Base-by-base conservation (phyloP, 2,329 filamentous ascomycete species). In the Dactylellina sp. region DNA sequence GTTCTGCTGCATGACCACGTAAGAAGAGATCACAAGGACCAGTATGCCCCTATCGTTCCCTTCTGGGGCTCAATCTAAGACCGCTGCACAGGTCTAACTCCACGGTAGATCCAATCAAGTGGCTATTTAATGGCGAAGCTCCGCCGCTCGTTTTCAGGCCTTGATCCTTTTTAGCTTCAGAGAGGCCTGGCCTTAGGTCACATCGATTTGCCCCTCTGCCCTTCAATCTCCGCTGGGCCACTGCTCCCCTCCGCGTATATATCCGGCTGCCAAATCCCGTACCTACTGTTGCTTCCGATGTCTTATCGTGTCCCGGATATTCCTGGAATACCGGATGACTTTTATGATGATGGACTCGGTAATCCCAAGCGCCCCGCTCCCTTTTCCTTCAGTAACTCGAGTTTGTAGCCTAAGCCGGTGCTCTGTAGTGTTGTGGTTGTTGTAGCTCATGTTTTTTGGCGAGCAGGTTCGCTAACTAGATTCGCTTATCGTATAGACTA, bases 1-100 rank as follows among this genome's bases (percentile, higher is more conserved):
- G 16, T 28, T 25, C n/a, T 44, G 53, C 53, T 57, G 53, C 53
- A 44, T 12, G 53, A 28, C 37, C 37, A 44, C 53, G 37, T 44
- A 44, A 18, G 32, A 11, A 24, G 5, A 44, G 53, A 57, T 57
- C 53, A 57, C 53, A 32, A 28, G 53, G 35, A 40, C 35, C 9
- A 24, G 2, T 3, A 4, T 1, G 14, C 20, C 12, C 12, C 6
- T 25, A 14, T 18, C 16, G 37, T 16, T 22, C 7, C 35, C n/a
- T 12, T 44, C 20, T 28, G 22, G 44, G 53, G 37, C 53, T 42
- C 20, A 18, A 25, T n/a, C 20, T 44, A 18, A 47, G 7, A 9
- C 12, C 9, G 5, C 6, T 50, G 20, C 20, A 14, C 20, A 50
- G 42, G 42, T 5, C 16, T 46, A 5, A 22, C 20, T 46, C 20